A percentile compares a stretch with the other conserved stretches of the same genome.
Evolutionary conservation across 108 stramenopile genomes (phyloP).

Genomic region (Seminavis robusta): DNA sequence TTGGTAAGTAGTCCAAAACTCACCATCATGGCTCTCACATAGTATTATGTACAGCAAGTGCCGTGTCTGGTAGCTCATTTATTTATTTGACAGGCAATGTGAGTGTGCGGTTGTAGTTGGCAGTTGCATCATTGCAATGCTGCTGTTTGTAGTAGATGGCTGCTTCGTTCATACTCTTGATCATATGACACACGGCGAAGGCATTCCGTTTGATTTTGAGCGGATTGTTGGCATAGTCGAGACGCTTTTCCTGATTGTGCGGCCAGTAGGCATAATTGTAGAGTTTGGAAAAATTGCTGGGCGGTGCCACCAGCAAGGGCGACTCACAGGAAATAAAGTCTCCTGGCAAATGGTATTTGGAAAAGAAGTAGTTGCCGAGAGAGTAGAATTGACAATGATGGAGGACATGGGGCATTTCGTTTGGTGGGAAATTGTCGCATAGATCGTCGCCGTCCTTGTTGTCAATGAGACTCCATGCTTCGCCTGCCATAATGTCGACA

Average conservation of each 20-base stretch:
- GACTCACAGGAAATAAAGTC: constrained; percentile 69
- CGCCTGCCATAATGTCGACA: constrained; percentile 31
- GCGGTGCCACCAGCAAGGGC: constrained; percentile 57
- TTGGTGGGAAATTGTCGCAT: constrained; percentile 34
- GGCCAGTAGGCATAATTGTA: constrained; percentile 3
- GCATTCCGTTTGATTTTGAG: constrained; percentile 10
- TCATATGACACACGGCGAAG: constrained; percentile 50
- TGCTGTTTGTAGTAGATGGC: constrained; percentile 28
- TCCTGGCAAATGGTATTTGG: constrained; percentile 57
- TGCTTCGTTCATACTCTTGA: constrained; percentile 46
- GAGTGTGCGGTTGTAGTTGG: constrained; percentile 26
- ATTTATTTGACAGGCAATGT: too few species aligned
- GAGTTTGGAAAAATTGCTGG: constrained; percentile 24
- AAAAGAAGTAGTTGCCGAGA: constrained; percentile 60
- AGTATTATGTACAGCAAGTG: too few species aligned
- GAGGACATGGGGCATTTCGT: constrained; percentile 41
- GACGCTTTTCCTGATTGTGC: constrained; percentile 13
- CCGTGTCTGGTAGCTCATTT: too few species aligned
- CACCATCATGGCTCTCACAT: too few species aligned
- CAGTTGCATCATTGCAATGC: constrained; percentile 49
- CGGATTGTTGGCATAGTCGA: constrained; percentile 40
- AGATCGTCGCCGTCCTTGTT: constrained; percentile 28
- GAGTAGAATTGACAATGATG: constrained; percentile 83
- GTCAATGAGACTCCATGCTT: constrained; percentile 67
- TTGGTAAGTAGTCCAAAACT: too few species aligned